Base-by-base conservation (phyloP, 2,329 filamentous ascomycete genomes). In the Diaporthe ampelina region DNA sequence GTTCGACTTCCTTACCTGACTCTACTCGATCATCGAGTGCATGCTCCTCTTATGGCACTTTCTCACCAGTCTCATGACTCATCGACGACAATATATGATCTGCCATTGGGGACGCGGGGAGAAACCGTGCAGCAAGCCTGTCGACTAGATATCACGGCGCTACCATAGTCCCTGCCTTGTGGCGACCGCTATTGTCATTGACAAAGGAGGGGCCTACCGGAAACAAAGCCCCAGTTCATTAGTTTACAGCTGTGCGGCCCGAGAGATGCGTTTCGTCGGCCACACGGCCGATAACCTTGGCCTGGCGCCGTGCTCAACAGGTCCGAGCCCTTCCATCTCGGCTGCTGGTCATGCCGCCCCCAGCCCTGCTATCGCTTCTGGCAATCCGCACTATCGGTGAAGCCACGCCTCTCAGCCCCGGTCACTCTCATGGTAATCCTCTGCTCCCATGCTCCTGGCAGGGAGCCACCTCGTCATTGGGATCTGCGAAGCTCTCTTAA, bases 221-320 rank as follows among this genome's bases (percentile, higher is more conserved):
- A 54, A 54, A 40, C 63, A 68, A 50, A 68, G 11, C 63, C 24
- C 45, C 45, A 52, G 32, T 40, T 17, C 2, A 40, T 48, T 21
- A 26, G 63, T 54, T 26, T 24, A 54, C 63, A 54, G 7, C 32
- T 29, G 35, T 35, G 70, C 73, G 73, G 73, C 54, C 70, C 70
- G 73, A 75, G 56, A 75, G 70, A 48, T 73, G 73, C 73, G 67
- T 68, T 68, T 52, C 45, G 45, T 68, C 63, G 63, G n/a, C 32
- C 63, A 68, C 48, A 68, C 32, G 21, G 32, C 9, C 32, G 48
- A 48, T 52, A 21, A 40, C 48, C 10, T 29, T 54, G 48, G 48
- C 32, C 63, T 68, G 32, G 63, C 63, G 45, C 63, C 63, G 63
- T 50, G n/a, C 21, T 37, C 29, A 67, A 52, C 29, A 68, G 45